Evolutionary conservation across 345 rosid species (phyloP).

Genomic region (Heritiera littoralis): DNA sequence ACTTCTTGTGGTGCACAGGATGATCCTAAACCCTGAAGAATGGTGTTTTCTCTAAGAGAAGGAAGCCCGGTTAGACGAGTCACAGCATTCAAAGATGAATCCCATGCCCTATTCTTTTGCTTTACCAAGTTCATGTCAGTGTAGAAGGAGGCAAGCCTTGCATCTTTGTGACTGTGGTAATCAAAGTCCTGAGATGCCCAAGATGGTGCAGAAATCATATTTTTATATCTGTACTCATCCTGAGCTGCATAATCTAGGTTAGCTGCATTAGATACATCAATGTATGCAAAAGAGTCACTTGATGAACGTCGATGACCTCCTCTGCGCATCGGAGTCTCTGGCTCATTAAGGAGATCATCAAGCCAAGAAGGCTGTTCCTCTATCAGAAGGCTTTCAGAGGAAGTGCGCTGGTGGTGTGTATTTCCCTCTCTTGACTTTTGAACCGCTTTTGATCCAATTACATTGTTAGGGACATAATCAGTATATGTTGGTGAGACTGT

Average conservation of each 20-base stretch:
- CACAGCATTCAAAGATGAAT: conserved; percentile 44
- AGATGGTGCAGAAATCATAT: conserved; percentile 41
- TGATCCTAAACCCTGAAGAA: conserved; percentile 50
- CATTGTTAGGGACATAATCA: conserved; percentile 59
- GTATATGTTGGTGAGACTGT: conserved; percentile 59
- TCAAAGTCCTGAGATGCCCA: conserved; percentile 72
- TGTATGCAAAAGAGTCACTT: conserved; percentile 88
- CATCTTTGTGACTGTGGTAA: conserved; percentile 45
- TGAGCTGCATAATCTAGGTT: conserved; percentile 57
- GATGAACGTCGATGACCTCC: conserved; percentile 95
- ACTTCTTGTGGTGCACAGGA: conserved; percentile 47
- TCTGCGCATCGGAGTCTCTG: conserved; percentile 84
- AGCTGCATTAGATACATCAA: conserved; percentile 61
- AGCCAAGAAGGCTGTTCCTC: conserved; percentile 99
- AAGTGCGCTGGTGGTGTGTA: conserved; percentile 76
- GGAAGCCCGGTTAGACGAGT: conserved; percentile 45
- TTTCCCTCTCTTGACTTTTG: conserved; percentile 64
- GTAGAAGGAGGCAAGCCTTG: conserved; percentile 46
- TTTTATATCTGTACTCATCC: conserved; percentile 56
- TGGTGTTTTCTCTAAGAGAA: conserved; percentile 45
- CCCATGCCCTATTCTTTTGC: conserved; percentile 55
- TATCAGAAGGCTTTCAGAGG: conserved; percentile 74
- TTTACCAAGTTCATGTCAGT: conserved; percentile 46
- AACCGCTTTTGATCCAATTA: conserved; percentile 60
- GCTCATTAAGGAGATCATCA: conserved; percentile 96